A percentile compares a stretch with the other conserved stretches of the same genome.
Evolutionary conservation across 148 eudicot genomes (phyloP).

Genomic region (Diospyros lotus): DNA sequence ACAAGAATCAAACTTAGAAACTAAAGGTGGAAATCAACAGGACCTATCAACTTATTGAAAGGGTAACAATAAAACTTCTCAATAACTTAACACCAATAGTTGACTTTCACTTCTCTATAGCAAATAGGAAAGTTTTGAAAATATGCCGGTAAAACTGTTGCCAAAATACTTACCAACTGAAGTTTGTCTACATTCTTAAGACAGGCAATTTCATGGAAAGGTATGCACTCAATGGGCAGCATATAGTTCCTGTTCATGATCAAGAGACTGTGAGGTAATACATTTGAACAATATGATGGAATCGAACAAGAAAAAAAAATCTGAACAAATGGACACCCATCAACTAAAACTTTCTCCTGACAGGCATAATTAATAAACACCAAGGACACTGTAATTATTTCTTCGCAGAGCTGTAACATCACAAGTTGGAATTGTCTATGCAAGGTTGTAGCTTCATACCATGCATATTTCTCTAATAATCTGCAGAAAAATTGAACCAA

Average conservation of each 20-base stretch:
- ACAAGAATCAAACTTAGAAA: neutral
- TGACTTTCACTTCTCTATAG: neutral
- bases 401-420: too few relatives aligned
- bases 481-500: neutral
- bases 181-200: conserved; percentile 70
- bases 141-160: neutral
- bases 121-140: conserved; percentile 10
- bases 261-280: conserved; percentile 7
- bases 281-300: neutral
- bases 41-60: neutral
- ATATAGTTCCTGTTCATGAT: conserved; percentile 48
- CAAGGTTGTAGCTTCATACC: neutral
- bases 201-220: conserved; percentile 69
- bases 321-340: neutral
- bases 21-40: neutral
- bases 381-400: neutral
- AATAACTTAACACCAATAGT: neutral
- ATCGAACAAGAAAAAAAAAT: neutral
- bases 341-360: neutral
- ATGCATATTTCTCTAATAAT: neutral
- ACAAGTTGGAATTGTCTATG: neutral
- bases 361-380: neutral
- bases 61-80: neutral
- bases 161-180: conserved; percentile 52
- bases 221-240: conserved; percentile 67